Conservation (phyloP, 306 rosid species). For the Vigna reflexopilosa region DNA sequence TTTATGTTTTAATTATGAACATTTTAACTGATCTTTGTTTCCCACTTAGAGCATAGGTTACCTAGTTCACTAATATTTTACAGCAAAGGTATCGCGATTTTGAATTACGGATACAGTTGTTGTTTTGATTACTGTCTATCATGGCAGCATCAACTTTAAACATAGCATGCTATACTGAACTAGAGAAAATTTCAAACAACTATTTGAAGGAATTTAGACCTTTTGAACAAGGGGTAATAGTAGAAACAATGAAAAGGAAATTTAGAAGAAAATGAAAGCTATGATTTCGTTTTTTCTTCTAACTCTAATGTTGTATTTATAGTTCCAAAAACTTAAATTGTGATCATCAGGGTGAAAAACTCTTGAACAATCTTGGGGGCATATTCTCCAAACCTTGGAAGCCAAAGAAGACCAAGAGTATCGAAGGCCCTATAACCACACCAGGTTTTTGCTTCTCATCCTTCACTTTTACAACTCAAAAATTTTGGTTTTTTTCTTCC, state of each 20-base stretch:
- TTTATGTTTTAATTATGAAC: background rate
- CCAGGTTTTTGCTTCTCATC: conserved; percentile 59
- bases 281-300: conserved; percentile 8
- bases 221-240: background rate
- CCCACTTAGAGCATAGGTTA: background rate
- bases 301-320: background rate
- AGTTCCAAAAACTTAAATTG: background rate
- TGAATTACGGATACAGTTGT: background rate
- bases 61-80: background rate
- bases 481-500: conserved; percentile 13
- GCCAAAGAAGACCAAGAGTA: conserved; percentile 74
- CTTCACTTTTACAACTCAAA: background rate
- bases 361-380: conserved; percentile 93
- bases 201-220: background rate
- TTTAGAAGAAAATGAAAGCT: background rate
- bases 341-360: conserved; percentile 84
- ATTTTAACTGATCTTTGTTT: background rate
- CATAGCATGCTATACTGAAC: background rate
- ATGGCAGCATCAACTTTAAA: background rate
- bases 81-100: background rate
- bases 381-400: conserved; percentile 90
- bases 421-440: conserved; percentile 77
- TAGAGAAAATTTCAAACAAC: background rate
- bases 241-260: background rate
- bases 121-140: background rate